Evolutionary conservation across 2,329 filamentous ascomycete genomes (phyloP).

Genomic region (Chlorencoelia australis): DNA sequence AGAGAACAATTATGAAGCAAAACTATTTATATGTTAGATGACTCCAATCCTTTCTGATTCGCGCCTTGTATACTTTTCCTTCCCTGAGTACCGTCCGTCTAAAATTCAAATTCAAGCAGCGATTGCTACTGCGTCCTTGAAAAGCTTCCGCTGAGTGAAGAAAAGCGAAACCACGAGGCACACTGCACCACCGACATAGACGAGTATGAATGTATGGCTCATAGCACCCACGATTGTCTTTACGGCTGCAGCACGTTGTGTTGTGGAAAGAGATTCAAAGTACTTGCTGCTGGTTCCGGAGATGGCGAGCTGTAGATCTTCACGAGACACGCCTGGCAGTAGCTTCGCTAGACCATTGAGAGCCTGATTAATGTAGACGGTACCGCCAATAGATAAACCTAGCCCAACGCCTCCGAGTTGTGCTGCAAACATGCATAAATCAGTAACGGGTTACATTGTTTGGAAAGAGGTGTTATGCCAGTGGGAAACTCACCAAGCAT

Average conservation of each 20-base stretch:
- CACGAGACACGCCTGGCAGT: neutral
- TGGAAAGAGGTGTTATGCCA: too few relatives aligned
- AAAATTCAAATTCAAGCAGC: too few relatives aligned
- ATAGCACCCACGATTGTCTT: slow-evolving; percentile 23
- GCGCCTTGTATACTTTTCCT: too few relatives aligned
- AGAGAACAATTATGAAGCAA: too few relatives aligned
- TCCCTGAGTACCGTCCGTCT: too few relatives aligned
- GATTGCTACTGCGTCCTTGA: too few relatives aligned
- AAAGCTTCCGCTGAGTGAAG: slow-evolving; percentile 22
- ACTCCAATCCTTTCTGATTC: too few relatives aligned
- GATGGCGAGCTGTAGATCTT: slow-evolving; percentile 12
- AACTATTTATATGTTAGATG: too few relatives aligned
- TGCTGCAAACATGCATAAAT: too few relatives aligned
- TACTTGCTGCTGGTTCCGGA: slow-evolving; percentile 8
- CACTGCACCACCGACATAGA: slow-evolving; percentile 22
- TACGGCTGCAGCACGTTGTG: slow-evolving; percentile 14
- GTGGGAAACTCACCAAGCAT: slow-evolving; percentile 1
- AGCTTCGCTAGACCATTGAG: neutral
- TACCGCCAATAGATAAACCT: neutral
- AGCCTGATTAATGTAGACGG: neutral
- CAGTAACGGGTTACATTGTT: too few relatives aligned
- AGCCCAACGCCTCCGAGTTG: neutral
- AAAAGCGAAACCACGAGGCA: slow-evolving; percentile 17
- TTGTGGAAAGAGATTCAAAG: slow-evolving; percentile 5
- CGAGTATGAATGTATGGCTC: slow-evolving; percentile 20